Evolutionary conservation across 192 early-diverging fungal genomes (phyloP).

Genomic region (Gryganskiella cystojenkinii): DNA sequence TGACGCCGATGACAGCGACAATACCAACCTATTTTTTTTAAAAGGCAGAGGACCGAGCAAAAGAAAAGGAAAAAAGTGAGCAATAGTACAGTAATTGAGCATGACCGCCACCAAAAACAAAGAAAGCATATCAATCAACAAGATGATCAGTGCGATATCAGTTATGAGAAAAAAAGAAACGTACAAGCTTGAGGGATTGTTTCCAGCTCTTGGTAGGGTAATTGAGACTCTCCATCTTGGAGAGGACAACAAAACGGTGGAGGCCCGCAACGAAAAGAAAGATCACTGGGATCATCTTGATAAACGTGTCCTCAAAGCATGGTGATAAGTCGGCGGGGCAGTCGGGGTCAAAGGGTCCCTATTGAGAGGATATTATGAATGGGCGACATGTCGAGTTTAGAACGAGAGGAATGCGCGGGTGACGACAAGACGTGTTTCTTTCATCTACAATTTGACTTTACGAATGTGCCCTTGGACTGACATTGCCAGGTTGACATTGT

Average conservation of each 20-base stretch:
- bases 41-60: background rate
- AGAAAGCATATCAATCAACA: no score
- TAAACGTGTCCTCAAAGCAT: conserved; percentile 52
- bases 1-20: conserved; percentile 11
- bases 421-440: background rate
- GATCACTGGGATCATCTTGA: conserved; percentile 17
- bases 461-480: conserved; percentile 26
- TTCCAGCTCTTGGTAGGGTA: conserved; percentile 28
- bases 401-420: background rate
- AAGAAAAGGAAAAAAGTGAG: background rate
- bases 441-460: background rate
- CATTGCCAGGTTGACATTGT: conserved; percentile 52
- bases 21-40: conserved; percentile 12
- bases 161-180: background rate
- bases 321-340: conserved; percentile 52
- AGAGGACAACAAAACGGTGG: conserved; percentile 11
- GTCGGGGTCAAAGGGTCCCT: conserved; percentile 52
- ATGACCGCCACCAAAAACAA: background rate
- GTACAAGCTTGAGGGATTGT: conserved; percentile 29
- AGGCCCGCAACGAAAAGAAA: conserved; percentile 20
- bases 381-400: background rate
- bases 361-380: background rate
- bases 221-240: conserved; percentile 8
- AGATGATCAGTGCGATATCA: no score
- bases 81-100: background rate